Conservation (phyloP, 495 filamentous ascomycete genomes). For the Trichoderma virens region DNA sequence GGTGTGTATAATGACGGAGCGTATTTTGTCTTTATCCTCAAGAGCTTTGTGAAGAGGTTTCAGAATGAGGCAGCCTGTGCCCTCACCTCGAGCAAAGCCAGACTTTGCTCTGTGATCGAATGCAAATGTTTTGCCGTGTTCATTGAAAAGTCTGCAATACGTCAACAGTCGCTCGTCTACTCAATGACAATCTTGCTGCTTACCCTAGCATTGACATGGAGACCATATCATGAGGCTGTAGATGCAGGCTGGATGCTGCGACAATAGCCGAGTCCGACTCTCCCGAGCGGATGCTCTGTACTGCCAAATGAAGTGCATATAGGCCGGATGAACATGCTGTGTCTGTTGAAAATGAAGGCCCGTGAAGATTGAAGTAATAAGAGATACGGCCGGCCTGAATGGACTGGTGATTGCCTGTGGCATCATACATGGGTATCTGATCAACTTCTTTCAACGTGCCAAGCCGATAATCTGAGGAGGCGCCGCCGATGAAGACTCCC, state of each 20-base stretch:
- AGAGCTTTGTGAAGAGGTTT: conserved; percentile 56
- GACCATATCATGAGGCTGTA: conserved; percentile 10
- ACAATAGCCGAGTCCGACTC: conserved; percentile 36
- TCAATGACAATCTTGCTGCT: not conserved
- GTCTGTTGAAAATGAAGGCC: conserved; percentile 31
- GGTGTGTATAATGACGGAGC: conserved; percentile 52
- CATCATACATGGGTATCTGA: conserved; percentile 17
- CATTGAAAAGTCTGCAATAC: conserved; percentile 51
- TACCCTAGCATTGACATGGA: conserved; percentile 21
- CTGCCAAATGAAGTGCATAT: conserved; percentile 31
- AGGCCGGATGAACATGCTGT: conserved; percentile 42
- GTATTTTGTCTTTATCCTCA: conserved; percentile 48
- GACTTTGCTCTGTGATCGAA: conserved; percentile 52
- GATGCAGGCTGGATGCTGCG: conserved; percentile 25
- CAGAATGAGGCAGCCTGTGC: conserved; percentile 47
- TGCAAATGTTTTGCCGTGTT: conserved; percentile 50
- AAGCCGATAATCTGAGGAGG: conserved; percentile 69
- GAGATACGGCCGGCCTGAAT: conserved; percentile 45
- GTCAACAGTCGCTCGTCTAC: conserved; percentile 25
- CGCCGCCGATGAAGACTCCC: conserved; percentile 79
- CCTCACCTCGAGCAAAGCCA: conserved; percentile 62
- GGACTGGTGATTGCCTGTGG: conserved; percentile 18
- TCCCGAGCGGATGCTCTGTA: conserved; percentile 32
- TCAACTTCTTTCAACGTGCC: conserved; percentile 18
- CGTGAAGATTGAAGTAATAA: conserved; percentile 38